Base-by-base conservation (phyloP, 352 stramenopile species). In the Pythium myriotylum region DNA sequence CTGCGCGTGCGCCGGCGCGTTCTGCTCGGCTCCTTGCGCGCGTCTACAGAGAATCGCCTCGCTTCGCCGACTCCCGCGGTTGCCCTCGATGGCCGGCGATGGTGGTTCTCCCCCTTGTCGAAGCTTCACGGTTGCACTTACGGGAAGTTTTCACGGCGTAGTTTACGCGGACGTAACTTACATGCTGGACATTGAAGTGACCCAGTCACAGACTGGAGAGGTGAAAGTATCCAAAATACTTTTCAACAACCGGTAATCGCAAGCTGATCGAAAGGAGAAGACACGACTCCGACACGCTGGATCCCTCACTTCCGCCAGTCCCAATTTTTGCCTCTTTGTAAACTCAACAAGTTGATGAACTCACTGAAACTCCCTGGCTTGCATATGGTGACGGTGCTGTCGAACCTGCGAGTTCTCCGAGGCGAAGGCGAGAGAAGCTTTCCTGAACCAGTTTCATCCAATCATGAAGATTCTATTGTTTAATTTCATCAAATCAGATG, bases 171-270 rank as follows among this genome's bases (percentile, higher is more conserved):
- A 14, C 26, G 53, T 62, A 68, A 53, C 24, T 39, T 62, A 49
- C 60, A 46, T 59, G 45, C 29, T 10, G 29, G 5, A 35, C 29
- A 35, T 62, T 62, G 52, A 68, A 68, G 60, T 62, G 43, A 3
- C 13, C 7, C 22, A 1, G 42, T 23, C 14, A 40, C 19, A 63
- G 19, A 13, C 50, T 51, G 7, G 26, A 19, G 7, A 24, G 8
- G 19, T 62, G 51, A 59, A 68, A 68, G 60, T 68, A 68, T 68
- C 59, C 52, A 62, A 57, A 62, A 68, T 68, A 68, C 52, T 41
- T 68, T 68, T 58, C 60, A 17, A 29, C 42, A 54, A 62, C 52
- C 52, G 60, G 50, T 49, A 54, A 42, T 33, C 33, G 14, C 33
- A 14, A 40, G 8, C 29, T 35, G 29, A 35, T 35, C 29, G 10